Conservation (phyloP, 352 stramenopile species). For the Blastocystis sp. region DNA sequence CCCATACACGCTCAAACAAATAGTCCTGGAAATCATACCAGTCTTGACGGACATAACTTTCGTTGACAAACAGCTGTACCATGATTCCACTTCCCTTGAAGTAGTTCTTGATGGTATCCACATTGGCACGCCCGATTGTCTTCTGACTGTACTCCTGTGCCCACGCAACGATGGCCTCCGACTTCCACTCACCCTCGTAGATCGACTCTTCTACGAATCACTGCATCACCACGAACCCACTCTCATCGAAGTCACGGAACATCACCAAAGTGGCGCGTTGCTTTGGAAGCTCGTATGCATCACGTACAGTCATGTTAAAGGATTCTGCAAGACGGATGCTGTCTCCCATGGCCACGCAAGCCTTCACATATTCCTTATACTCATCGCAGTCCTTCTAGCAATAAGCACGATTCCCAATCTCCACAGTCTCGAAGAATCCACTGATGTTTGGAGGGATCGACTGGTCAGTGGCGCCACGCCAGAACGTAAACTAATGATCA, state of each 20-base stretch:
- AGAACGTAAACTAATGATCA: slow-evolving; percentile 59
- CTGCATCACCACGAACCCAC: neutral
- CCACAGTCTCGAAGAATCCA: slow-evolving; percentile 53
- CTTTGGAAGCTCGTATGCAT: slow-evolving; percentile 54
- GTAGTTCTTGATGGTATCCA: slow-evolving; percentile 57
- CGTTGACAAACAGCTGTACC: slow-evolving; percentile 58
- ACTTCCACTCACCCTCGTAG: slow-evolving; percentile 42
- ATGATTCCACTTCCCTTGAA: slow-evolving; percentile 43
- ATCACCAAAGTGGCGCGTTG: slow-evolving; percentile 21
- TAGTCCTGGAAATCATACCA: slow-evolving; percentile 58
- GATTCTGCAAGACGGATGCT: slow-evolving; percentile 55
- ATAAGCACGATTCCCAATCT: neutral
- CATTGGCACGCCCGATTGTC: slow-evolving; percentile 32
- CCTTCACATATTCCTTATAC: slow-evolving; percentile 32
- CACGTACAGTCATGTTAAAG: slow-evolving; percentile 55
- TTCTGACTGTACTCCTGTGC: slow-evolving; percentile 29
- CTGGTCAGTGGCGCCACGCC: slow-evolving; percentile 32
- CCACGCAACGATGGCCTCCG: slow-evolving; percentile 42
- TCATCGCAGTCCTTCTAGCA: slow-evolving; percentile 35
- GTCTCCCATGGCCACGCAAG: slow-evolving; percentile 22
- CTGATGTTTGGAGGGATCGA: slow-evolving; percentile 54
- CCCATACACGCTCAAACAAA: neutral
- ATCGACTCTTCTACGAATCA: slow-evolving; percentile 12
- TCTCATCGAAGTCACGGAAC: slow-evolving; percentile 61
- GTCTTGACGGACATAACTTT: neutral